Evolutionary conservation across 139 green algal species (phyloP).

Genomic region (Mychonastes homosphaera): DNA sequence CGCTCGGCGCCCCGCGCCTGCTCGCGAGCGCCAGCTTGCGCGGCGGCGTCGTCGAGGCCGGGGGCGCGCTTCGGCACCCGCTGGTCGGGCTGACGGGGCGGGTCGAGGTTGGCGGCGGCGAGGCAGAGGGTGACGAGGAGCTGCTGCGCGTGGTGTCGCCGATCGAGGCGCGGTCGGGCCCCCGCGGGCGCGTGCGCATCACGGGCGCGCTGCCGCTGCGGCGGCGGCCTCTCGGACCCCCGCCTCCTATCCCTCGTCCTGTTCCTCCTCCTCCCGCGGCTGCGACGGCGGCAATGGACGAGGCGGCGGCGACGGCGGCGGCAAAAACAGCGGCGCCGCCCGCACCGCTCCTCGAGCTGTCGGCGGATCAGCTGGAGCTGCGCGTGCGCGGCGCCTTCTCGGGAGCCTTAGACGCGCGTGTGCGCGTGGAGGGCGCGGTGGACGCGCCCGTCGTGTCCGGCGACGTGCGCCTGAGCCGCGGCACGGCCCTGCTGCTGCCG

Average conservation of each 20-base stretch:
- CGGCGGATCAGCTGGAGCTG: conserved; percentile 57
- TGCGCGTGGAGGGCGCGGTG: conserved; percentile 44
- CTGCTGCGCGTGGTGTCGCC: conserved; percentile 32
- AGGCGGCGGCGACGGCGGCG: not conserved
- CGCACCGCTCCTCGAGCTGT: conserved; percentile 21
- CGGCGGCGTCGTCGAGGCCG: not conserved
- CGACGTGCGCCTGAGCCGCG: conserved; percentile 43
- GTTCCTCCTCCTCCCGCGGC: no score
- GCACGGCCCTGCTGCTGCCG: conserved; percentile 53
- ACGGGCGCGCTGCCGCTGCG: conserved; percentile 49
- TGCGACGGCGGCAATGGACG: not conserved
- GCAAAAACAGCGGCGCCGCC: not conserved
- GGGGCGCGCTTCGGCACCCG: conserved; percentile 15
- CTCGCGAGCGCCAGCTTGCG: conserved; percentile 27
- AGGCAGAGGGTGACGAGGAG: no score
- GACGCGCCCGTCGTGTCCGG: conserved; percentile 51
- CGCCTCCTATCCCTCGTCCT: no score
- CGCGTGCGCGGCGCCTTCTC: conserved; percentile 58
- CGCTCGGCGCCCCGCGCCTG: conserved; percentile 20
- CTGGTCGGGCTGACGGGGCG: conserved; percentile 19
- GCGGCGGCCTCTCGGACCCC: no score
- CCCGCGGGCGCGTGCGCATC: conserved; percentile 44
- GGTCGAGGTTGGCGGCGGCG: conserved; percentile 8
- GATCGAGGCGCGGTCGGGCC: conserved; percentile 60
- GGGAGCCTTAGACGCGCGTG: conserved; percentile 46